These are phyloP conservation scores for Globisporangium paddicum DNA, from an alignment of 352 stramenopile species.

Conservation along the genomic window DNA sequence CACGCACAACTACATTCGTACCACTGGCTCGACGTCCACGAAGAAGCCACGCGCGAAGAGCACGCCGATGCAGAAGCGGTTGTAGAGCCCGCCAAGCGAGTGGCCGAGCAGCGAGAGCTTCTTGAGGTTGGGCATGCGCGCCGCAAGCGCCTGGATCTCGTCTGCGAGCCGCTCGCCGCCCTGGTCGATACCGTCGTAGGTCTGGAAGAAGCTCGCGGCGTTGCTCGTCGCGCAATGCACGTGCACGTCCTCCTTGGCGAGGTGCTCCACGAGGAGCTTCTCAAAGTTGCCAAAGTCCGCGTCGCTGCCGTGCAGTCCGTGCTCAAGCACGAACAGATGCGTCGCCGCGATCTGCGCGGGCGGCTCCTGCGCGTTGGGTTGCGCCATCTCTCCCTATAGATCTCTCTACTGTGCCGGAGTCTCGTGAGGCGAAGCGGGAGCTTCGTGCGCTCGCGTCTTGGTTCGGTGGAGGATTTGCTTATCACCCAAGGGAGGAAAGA, in stretches of 20 bases:
- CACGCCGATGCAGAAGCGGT: constrained; percentile 69
- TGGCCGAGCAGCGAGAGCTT: constrained; percentile 78
- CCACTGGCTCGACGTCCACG: constrained; percentile 59
- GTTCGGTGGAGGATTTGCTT: constrained; percentile 1
- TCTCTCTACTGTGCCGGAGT: neutral
- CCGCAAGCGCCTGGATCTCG: constrained; percentile 49
- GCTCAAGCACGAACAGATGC: constrained; percentile 70
- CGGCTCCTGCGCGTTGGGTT: neutral
- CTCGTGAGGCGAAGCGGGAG: neutral
- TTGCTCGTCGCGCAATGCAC: constrained; percentile 48
- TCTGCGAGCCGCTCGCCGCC: constrained; percentile 65
- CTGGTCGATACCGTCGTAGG: constrained; percentile 70
- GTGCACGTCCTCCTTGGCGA: constrained; percentile 39
- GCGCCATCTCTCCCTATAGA: no score
- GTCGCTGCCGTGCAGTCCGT: constrained; percentile 64
- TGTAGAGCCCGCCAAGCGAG: constrained; percentile 76
- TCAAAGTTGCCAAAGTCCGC: constrained; percentile 58
- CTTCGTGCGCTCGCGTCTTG: neutral
- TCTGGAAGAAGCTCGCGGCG: constrained; percentile 56
- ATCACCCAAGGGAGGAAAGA: neutral
- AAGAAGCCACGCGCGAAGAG: constrained; percentile 74
- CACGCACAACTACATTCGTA: constrained; percentile 15
- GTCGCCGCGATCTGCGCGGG: constrained; percentile 16
- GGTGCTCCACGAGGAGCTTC: constrained; percentile 42
- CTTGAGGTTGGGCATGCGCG: constrained; percentile 48